Base-by-base conservation (phyloP, 768 basidiomycete genomes). In the Favolaschia claudopus region DNA sequence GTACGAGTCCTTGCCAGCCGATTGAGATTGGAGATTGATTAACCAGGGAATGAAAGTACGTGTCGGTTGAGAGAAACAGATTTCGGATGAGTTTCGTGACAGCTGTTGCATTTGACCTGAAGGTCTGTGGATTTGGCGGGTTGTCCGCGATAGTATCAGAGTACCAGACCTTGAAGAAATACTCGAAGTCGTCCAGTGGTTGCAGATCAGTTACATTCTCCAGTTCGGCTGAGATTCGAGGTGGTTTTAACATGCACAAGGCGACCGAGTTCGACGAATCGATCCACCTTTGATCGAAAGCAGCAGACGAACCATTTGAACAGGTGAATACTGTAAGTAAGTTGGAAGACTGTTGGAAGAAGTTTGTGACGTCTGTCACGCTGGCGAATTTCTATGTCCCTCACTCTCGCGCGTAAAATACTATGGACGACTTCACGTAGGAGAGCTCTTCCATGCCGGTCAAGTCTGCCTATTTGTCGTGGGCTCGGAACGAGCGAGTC, bases 81-180 rank as follows among this genome's bases (percentile, higher is more conserved):
- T 63, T 91, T 94, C 4, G 88, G 84, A 66, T 95, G 93, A 5
- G 74, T 73, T 74, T 93, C 92, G 53, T 91, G 80, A 69, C 93
- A 95, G 69, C 85, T 89, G 29, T 79, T 92, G 72, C 93, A 95
- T 74, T 86, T 83, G 12, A 95, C 91, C 91, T 87, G 58, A 34
- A 20, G 33, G 24, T 37, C 31, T 3, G 19, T 25, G 32, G 20
- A 22, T 46, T 14, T 34, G 28, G 47, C 47, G 43, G 43, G 20
- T 19, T 31, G n/a, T 57, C 57, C 55, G 17, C 24, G 55, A 60
- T 27, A 46, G 29, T 45, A 49, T 36, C 53, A 58, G 31, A 55
- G 38, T 29, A 45, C 19, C 40, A 51, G 46, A 91, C 92, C 79
- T 89, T 72, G 78, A 95, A 94, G 79, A 89, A 89, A 71, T 85